Evolutionary conservation across 805 yeast species (phyloP).

Genomic region (Ogataea angusta): DNA sequence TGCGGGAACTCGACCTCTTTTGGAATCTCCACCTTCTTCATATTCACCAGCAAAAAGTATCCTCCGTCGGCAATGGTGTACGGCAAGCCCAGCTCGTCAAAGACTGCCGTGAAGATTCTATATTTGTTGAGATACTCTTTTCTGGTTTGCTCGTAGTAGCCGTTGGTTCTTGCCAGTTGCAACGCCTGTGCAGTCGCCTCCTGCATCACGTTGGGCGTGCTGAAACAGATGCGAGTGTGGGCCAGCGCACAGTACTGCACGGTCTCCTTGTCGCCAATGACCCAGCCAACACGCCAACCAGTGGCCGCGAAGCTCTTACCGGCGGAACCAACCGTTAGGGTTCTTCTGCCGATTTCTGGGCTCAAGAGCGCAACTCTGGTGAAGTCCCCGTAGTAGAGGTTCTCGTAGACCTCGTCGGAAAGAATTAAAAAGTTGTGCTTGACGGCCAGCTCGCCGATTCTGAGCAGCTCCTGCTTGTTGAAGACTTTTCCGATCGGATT

Average conservation of each 20-base stretch:
- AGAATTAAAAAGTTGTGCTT: conserved; percentile 78
- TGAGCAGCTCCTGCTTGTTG: conserved; percentile 65
- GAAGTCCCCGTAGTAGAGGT: conserved; percentile 71
- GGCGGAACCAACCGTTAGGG: conserved; percentile 92
- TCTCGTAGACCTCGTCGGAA: conserved; percentile 95
- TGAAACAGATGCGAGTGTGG: conserved; percentile 90
- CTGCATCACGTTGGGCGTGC: conserved; percentile 88
- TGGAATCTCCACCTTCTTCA: conserved; percentile 79
- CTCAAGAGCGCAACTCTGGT: conserved; percentile 80
- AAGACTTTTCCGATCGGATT: conserved; percentile 94
- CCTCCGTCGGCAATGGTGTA: conserved; percentile 93
- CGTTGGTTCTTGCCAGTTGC: conserved; percentile 52
- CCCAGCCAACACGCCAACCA: conserved; percentile 98
- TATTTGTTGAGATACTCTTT: conserved; percentile 68
- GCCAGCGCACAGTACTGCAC: conserved; percentile 82
- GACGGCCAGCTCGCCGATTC: conserved; percentile 80
- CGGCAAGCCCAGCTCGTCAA: conserved; percentile 85
- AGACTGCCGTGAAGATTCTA: conserved; percentile 65
- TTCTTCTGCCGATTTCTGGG: conserved; percentile 74
- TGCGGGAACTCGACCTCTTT: conserved; percentile 59
- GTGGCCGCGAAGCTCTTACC: conserved; percentile 99
- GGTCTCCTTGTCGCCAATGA: conserved; percentile 80
- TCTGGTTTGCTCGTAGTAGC: conserved; percentile 71
- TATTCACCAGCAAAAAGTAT: conserved; percentile 85
- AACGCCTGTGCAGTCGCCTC: conserved; percentile 86